Conservation (phyloP, 2,329 filamentous ascomycete genomes). For the Hypoxylon sp. region DNA sequence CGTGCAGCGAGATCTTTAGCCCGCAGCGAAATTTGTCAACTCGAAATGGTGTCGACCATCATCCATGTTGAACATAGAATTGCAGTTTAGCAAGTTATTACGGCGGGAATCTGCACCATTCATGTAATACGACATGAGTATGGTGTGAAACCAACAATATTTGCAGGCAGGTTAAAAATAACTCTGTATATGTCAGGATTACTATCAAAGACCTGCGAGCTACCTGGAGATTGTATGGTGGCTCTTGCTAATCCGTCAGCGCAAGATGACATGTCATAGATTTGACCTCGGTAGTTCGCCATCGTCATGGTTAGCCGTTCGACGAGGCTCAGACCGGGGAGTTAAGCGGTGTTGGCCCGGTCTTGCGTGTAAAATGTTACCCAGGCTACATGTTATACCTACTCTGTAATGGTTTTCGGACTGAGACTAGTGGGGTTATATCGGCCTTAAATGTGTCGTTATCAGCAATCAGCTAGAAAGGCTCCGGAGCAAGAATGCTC, state of each 20-base stretch:
- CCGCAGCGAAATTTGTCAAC: conserved; percentile 12
- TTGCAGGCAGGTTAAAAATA: conserved; percentile 34
- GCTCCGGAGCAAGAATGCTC: conserved; percentile 10
- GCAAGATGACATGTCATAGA: conserved; percentile 23
- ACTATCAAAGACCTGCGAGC: conserved; percentile 17
- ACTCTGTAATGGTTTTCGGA: conserved; percentile 7
- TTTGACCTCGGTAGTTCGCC: conserved; percentile 38
- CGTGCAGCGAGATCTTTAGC: conserved; percentile 23
- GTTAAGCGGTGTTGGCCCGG: conserved; percentile 21
- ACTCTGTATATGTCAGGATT: conserved; percentile 26
- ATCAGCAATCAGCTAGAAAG: conserved; percentile 29
- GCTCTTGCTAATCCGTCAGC: conserved; percentile 13
- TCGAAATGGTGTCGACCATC: conserved; percentile 4
- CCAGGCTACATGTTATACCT: conserved; percentile 15
- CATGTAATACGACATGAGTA: conserved; percentile 26
- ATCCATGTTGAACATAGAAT: conserved; percentile 16
- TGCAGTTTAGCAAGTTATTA: conserved; percentile 21
- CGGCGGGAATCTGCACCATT: conserved; percentile 8
- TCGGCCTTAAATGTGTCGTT: conserved; percentile 15
- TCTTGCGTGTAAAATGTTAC: conserved; percentile 31
- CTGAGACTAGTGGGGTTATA: conserved; percentile 1
- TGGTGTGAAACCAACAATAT: conserved; percentile 22
- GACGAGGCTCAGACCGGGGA: conserved; percentile 17
- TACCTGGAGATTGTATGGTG: conserved; percentile 1
- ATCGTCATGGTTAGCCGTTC: conserved; percentile 19